Conservation (phyloP, 2,329 filamentous ascomycete genomes). For the Lasiodiplodia gonubiensis region DNA sequence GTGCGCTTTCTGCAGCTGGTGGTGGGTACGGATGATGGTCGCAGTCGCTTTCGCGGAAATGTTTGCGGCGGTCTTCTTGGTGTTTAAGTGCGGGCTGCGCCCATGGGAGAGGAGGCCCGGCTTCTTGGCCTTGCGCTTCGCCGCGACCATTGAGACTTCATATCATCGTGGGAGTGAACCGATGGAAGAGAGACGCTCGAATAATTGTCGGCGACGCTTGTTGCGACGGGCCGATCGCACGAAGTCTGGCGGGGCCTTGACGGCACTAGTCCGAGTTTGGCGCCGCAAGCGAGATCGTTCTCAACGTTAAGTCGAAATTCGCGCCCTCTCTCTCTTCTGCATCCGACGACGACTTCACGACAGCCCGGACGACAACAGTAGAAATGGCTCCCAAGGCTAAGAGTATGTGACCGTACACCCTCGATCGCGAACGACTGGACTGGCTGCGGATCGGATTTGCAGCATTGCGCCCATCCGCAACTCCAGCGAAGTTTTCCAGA, state of each 20-base stretch:
- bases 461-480: constrained; percentile 21
- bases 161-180: constrained; percentile 9
- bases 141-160: constrained; percentile 25
- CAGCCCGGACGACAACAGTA: constrained; percentile 39
- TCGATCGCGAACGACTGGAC: constrained; percentile 8
- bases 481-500: constrained; percentile 26
- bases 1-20: constrained; percentile 63
- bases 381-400: constrained; percentile 48
- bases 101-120: constrained; percentile 43
- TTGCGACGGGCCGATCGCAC: neutral
- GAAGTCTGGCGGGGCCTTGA: constrained; percentile 15
- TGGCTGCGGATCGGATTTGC: constrained; percentile 19
- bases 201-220: neutral
- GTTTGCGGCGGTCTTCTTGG: constrained; percentile 41
- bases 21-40: constrained; percentile 64
- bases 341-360: constrained; percentile 36
- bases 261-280: neutral
- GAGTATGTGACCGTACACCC: constrained; percentile 36
- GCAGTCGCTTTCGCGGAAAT: constrained; percentile 65
- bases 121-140: constrained; percentile 27
- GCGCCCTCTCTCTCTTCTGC: constrained; percentile 26
- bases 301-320: constrained; percentile 25
- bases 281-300: constrained; percentile 15
- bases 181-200: neutral
- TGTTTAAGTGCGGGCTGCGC: constrained; percentile 40